Conservation (phyloP, 176 grass and related monocot genomes). For the Rhynchospora breviuscula region DNA sequence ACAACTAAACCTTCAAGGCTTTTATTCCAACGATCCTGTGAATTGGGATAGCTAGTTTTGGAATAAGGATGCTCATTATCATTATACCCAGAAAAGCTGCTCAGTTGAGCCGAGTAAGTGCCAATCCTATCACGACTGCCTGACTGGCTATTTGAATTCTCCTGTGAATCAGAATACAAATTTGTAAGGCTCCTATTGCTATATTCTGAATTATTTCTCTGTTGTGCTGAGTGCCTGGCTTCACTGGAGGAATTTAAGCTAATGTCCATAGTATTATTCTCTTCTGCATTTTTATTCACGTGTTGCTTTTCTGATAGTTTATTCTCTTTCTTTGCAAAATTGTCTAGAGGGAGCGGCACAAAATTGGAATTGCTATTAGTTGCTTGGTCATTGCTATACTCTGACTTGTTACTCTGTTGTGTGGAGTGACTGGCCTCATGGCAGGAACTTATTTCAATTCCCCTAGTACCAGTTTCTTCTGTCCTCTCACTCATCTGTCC, state of each 20-base stretch:
- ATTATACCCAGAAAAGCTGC: neutral
- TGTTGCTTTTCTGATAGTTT: neutral
- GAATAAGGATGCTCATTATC: neutral
- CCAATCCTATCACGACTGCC: neutral
- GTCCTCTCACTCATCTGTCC: slow-evolving; percentile 24
- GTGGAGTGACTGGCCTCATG: slow-evolving; percentile 8
- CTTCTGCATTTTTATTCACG: slow-evolving; percentile 24
- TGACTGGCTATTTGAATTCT: neutral
- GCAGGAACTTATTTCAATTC: neutral
- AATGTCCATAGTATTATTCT: slow-evolving; percentile 11
- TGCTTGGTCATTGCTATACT: slow-evolving; percentile 47
- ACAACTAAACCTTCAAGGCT: slow-evolving; percentile 82
- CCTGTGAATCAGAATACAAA: slow-evolving; percentile 15
- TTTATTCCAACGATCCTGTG: slow-evolving; percentile 41
- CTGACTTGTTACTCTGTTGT: slow-evolving; percentile 25
- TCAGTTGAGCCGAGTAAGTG: neutral
- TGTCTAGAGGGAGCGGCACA: slow-evolving; percentile 72
- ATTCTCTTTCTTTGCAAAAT: slow-evolving; percentile 67
- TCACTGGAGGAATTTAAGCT: neutral
- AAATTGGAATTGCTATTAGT: slow-evolving; percentile 51
- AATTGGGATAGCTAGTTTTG: slow-evolving; percentile 28
- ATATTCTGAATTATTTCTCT: slow-evolving; percentile 28
- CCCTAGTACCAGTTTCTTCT: slow-evolving; percentile 17
- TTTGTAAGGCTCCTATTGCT: neutral
- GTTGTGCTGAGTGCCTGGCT: slow-evolving; percentile 16